Evolutionary conservation across 495 filamentous ascomycete genomes (phyloP), one percentile per base, ranked within the genome.

Genomic region (Parathielavia hyrcaniae): DNA sequence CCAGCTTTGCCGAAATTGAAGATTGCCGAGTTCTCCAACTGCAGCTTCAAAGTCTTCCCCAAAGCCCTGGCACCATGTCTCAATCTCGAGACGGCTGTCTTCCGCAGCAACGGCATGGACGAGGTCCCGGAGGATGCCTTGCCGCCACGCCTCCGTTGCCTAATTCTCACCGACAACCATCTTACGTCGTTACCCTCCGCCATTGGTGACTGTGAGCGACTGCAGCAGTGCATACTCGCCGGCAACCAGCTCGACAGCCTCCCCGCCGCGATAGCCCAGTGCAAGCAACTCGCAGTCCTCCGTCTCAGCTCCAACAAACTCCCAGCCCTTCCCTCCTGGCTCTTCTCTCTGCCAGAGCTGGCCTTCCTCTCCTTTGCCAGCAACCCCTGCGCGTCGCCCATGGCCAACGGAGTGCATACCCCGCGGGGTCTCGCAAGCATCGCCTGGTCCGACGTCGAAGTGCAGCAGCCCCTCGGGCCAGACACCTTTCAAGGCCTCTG

Each of bases 331-430:
- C 77, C 76, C 12, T 7, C 30, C 10, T 77, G 74, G 71, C 64
- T 77, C 1, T 75, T 77, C 45, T 61, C 67, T 22, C 58, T 79
- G 16, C 74, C 75, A 2, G 63, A 72, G 52, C 68, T 78, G 4
- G 68, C 72, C n/a, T 77, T 74, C 53, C 63, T 77, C 51, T 73
- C 73, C 20, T 77, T 77, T 53, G 73, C 73, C 16, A 69, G 70
- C 2, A 78, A 79, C 55, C 74, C 74, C 8, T 78, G 77, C 55
- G 62, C 64, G 1, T 43, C 59, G 14, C 39, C 64, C 23, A 43
- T 58, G 6, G 41, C 53, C 20, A 61, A 55, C 49, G 64, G 64
- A 46, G 54, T 59, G 19, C 49, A 58, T 40, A 50, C 57, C 39
- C 58, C 65, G 44, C 50, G 50, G 23, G 63, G 58, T 26, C 64